A percentile compares a stretch with the other conserved stretches of the same genome.
phyloP scores from a whole-genome alignment of 2,329 filamentous ascomycete species.

The Fusarium sacchari region DNA sequence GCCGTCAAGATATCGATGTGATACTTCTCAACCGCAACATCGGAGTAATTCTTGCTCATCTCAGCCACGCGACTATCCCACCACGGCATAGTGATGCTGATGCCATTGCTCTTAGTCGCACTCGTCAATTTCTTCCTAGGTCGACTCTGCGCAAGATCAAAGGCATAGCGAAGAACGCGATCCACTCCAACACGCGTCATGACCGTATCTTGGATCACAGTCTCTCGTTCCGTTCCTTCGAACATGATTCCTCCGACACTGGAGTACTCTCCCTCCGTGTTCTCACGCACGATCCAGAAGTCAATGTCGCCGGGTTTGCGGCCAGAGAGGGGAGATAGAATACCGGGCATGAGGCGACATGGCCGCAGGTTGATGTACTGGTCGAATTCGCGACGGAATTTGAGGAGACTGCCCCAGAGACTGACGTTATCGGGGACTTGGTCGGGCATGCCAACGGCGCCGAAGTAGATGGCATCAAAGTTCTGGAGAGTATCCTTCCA shows the following conservation, averaged over 20 bases:
- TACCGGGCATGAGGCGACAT: slow-evolving; percentile 69
- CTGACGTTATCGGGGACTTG: slow-evolving; percentile 72
- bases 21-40: slow-evolving; percentile 71
- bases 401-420: slow-evolving; percentile 73
- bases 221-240: slow-evolving; percentile 67
- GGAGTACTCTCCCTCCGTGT: slow-evolving; percentile 74
- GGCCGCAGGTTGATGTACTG: slow-evolving; percentile 77
- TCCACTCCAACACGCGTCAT: slow-evolving; percentile 71
- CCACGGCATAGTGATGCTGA: slow-evolving; percentile 74
- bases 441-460: slow-evolving; percentile 68
- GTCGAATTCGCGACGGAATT: slow-evolving; percentile 73
- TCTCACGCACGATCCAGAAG: slow-evolving; percentile 74
- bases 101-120: slow-evolving; percentile 74
- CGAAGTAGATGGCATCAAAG: slow-evolving; percentile 75
- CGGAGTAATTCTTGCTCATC: slow-evolving; percentile 65
- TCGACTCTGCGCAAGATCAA: slow-evolving; percentile 67
- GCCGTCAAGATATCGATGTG: slow-evolving; percentile 74
- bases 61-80: slow-evolving; percentile 70
- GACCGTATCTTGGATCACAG: slow-evolving; percentile 69
- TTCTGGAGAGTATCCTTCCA: slow-evolving; percentile 64
- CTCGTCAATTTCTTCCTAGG: slow-evolving; percentile 70
- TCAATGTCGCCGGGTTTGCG: slow-evolving; percentile 68
- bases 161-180: slow-evolving; percentile 70
- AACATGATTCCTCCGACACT: slow-evolving; percentile 72
- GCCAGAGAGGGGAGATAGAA: slow-evolving; percentile 64